A percentile compares a stretch with the other conserved stretches of the same genome.
phyloP scores from a whole-genome alignment of 2,329 filamentous ascomycete genomes.

The Didymella lethalis region DNA sequence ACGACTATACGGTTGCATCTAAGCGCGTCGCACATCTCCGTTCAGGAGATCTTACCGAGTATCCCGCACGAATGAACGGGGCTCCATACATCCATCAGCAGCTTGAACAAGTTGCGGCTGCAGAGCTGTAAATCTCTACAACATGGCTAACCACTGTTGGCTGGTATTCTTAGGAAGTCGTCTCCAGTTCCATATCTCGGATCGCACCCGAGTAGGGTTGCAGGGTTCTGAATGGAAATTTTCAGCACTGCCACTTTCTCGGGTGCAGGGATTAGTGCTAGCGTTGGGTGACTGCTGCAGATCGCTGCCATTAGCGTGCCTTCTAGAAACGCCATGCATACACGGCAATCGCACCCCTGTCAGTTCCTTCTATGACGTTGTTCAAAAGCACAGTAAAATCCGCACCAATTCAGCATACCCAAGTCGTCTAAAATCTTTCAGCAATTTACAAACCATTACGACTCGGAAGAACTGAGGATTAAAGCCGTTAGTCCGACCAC shows the following conservation, averaged over 20 bases:
- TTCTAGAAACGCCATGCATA: slow-evolving; percentile 32
- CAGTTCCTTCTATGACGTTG: slow-evolving; percentile 19
- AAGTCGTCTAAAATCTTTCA: slow-evolving; percentile 42
- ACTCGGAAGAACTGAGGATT: slow-evolving; percentile 27
- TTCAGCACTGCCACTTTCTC: slow-evolving; percentile 21
- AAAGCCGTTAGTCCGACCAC: slow-evolving; percentile 39
- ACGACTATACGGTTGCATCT: slow-evolving; percentile 19
- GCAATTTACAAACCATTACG: slow-evolving; percentile 45
- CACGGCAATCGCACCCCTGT: slow-evolving; percentile 28
- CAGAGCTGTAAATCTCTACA: slow-evolving; percentile 14
- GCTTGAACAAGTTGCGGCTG: slow-evolving; percentile 19
- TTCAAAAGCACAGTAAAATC: slow-evolving; percentile 23
- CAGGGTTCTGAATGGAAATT: slow-evolving; percentile 21
- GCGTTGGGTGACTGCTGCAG: slow-evolving; percentile 21
- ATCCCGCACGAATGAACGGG: slow-evolving; percentile 1
- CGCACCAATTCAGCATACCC: slow-evolving; percentile 34
- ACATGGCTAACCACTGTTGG: slow-evolving; percentile 23
- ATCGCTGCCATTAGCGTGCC: slow-evolving; percentile 24
- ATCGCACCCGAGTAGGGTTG: slow-evolving; percentile 33
- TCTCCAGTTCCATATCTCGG: slow-evolving; percentile 26
- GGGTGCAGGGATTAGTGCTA: slow-evolving; percentile 12
- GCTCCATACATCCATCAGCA: slow-evolving; percentile 8
- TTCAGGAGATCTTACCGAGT: slow-evolving; percentile 10
- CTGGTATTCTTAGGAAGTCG: slow-evolving; percentile 31
- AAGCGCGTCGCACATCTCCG: slow-evolving; percentile 19